phyloP scores from a whole-genome alignment of 2,329 filamentous ascomycete genomes.

The Penicillium frequentans region DNA sequence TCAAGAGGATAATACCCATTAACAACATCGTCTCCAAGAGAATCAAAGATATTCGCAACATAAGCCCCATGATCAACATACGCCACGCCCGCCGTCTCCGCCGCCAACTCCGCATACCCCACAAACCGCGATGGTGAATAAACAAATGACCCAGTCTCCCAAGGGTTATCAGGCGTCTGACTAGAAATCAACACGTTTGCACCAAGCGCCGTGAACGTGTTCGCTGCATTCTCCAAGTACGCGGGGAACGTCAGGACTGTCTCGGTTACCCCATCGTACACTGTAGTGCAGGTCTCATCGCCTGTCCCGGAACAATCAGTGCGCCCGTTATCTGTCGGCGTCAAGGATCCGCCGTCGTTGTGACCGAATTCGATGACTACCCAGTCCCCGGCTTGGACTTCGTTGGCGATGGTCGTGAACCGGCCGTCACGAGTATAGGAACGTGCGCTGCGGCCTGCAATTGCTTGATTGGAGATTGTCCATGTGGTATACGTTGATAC shows the following conservation, averaged over 20 bases:
- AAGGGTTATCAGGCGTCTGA: constrained; percentile 64
- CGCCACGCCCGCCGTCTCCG: constrained; percentile 46
- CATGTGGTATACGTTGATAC: constrained; percentile 53
- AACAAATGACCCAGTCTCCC: constrained; percentile 56
- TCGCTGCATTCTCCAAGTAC: constrained; percentile 60
- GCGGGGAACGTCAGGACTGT: constrained; percentile 62
- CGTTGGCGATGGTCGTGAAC: constrained; percentile 58
- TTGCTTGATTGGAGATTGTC: constrained; percentile 62
- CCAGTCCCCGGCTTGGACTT: constrained; percentile 60
- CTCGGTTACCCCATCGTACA: constrained; percentile 53
- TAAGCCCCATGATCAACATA: constrained; percentile 64
- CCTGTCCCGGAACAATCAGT: constrained; percentile 60
- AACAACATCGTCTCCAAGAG: constrained; percentile 51
- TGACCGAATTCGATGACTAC: constrained; percentile 72
- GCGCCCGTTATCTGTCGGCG: constrained; percentile 59
- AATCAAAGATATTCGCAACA: constrained; percentile 54
- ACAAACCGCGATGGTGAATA: constrained; percentile 57
- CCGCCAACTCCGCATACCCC: constrained; percentile 54
- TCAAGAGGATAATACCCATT: constrained; percentile 59
- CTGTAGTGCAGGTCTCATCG: constrained; percentile 54
- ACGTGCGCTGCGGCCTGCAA: constrained; percentile 65
- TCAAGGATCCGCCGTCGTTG: constrained; percentile 65
- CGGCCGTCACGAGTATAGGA: constrained; percentile 67
- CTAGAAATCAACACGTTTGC: constrained; percentile 61
- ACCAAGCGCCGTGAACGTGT: constrained; percentile 55